Percentiles rank a stretch among this genome's conserved stretches.
Evolutionary conservation across 2,329 filamentous ascomycete genomes (phyloP).

Genomic region (Hypoxylon sp.): DNA sequence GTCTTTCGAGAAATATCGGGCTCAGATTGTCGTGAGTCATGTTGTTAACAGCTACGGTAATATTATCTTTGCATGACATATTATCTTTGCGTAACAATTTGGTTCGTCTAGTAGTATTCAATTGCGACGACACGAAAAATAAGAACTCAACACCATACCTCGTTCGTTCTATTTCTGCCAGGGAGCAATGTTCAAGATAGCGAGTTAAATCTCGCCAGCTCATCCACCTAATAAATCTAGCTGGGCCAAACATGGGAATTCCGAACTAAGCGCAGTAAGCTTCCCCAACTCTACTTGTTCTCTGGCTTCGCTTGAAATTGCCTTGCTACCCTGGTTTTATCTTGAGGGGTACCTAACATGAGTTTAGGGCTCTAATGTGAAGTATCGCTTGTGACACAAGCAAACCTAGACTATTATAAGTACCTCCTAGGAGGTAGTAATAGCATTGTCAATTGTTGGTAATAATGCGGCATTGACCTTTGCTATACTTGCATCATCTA

Average conservation of each 20-base stretch:
- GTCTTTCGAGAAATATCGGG: constrained; percentile 10
- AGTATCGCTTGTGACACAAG: constrained; percentile 4
- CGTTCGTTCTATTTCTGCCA: constrained; percentile 3
- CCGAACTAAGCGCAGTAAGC: constrained; percentile 29
- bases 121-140: constrained; percentile 22
- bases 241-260: constrained; percentile 18
- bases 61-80: constrained; percentile 28
- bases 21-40: constrained; percentile 26
- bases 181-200: constrained; percentile 7
- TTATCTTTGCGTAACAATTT: constrained; percentile 28
- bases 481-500: constrained; percentile 1
- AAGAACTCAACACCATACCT: constrained; percentile 4
- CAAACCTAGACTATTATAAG: neutral
- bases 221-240: constrained; percentile 20
- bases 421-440: neutral
- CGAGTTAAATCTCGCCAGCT: constrained; percentile 37
- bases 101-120: constrained; percentile 10
- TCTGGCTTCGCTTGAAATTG: neutral
- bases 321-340: constrained; percentile 1
- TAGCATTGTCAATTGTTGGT: neutral
- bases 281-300: constrained; percentile 6
- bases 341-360: constrained; percentile 3
- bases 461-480: neutral
- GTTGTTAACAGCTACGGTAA: constrained; percentile 16
- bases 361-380: constrained; percentile 4